Percentiles rank a stretch among this genome's conserved stretches.
These are phyloP conservation scores for Scedosporium dehoogii DNA, from an alignment of 2,329 filamentous ascomycete species.

Conservation along the genomic window DNA sequence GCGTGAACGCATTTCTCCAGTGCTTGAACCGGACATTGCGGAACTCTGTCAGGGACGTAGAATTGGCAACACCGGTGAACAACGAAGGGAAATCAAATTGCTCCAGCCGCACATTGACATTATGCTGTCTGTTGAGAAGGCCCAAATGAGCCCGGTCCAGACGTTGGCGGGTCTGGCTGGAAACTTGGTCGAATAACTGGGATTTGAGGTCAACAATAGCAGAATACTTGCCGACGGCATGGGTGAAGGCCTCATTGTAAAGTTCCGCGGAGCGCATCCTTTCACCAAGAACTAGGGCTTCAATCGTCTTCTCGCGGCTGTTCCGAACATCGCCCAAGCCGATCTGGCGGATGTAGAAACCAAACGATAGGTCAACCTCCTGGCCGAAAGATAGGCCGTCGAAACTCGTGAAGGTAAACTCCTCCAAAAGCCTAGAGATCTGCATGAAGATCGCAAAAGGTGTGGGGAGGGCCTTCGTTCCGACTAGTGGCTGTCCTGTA, in stretches of 20 bases:
- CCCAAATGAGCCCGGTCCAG: constrained; percentile 76
- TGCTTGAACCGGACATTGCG: constrained; percentile 72
- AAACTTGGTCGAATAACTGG: constrained; percentile 61
- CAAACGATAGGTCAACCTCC: constrained; percentile 54
- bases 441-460: constrained; percentile 45
- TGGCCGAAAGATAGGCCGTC: constrained; percentile 51
- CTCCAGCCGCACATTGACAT: constrained; percentile 62
- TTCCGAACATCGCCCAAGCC: constrained; percentile 67
- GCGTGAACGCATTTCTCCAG: constrained; percentile 68
- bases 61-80: constrained; percentile 80
- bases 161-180: constrained; percentile 61
- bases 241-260: constrained; percentile 86
- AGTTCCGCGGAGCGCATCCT: constrained; percentile 71
- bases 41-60: constrained; percentile 66
- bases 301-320: constrained; percentile 80
- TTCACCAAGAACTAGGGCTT: constrained; percentile 83
- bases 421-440: constrained; percentile 41
- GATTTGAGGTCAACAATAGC: constrained; percentile 58
- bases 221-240: constrained; percentile 79
- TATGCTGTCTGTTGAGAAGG: constrained; percentile 60
- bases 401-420: constrained; percentile 46
- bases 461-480: constrained; percentile 40
- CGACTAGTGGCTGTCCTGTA: constrained; percentile 52
- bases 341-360: constrained; percentile 68
- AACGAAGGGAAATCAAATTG: constrained; percentile 87